Conservation (phyloP, 2,329 filamentous ascomycete species). For the Verticillium dahliae region DNA sequence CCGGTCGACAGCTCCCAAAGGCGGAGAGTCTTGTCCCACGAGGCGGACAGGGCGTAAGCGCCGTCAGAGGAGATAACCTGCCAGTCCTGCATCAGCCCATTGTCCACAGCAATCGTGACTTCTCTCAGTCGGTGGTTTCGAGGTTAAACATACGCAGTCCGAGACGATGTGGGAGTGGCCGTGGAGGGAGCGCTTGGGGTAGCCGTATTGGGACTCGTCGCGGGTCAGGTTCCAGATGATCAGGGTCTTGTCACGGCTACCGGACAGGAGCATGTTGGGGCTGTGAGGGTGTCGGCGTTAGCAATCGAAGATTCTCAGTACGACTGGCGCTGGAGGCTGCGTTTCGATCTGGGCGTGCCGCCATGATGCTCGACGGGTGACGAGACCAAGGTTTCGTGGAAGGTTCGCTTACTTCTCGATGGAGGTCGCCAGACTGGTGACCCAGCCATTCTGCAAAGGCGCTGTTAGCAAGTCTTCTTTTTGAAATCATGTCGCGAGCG, state of each 20-base stretch:
- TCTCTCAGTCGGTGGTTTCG: neutral
- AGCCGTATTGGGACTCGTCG: conserved; percentile 96
- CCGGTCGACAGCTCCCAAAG: conserved; percentile 98
- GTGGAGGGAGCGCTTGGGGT: conserved; percentile 97
- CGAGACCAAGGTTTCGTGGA: neutral
- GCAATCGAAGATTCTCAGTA: conserved; percentile 11
- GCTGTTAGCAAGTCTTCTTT: conserved; percentile 10
- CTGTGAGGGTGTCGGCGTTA: conserved; percentile 33
- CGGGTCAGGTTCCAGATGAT: conserved; percentile 99
- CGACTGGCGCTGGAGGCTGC: neutral
- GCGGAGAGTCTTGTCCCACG: conserved; percentile 99
- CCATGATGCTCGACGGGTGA: neutral
- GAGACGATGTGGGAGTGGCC: conserved; percentile 99
- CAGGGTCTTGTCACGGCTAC: conserved; percentile 94
- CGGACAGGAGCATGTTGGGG: conserved; percentile 99
- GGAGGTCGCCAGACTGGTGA: conserved; percentile 96
- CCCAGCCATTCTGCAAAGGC: conserved; percentile 74
- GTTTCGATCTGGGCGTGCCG: conserved; percentile 12
- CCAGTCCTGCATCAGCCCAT: conserved; percentile 29
- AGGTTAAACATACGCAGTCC: conserved; percentile 78
- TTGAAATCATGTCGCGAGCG: conserved; percentile 11
- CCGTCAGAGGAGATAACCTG: conserved; percentile 99
- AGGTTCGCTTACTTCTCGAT: conserved; percentile 79
- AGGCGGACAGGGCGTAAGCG: conserved; percentile 96
- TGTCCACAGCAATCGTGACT: conserved; percentile 3